These are phyloP conservation scores for Ceratobasidium sp. DNA, from an alignment of 1,284 basidiomycete species.

Conservation along the genomic window DNA sequence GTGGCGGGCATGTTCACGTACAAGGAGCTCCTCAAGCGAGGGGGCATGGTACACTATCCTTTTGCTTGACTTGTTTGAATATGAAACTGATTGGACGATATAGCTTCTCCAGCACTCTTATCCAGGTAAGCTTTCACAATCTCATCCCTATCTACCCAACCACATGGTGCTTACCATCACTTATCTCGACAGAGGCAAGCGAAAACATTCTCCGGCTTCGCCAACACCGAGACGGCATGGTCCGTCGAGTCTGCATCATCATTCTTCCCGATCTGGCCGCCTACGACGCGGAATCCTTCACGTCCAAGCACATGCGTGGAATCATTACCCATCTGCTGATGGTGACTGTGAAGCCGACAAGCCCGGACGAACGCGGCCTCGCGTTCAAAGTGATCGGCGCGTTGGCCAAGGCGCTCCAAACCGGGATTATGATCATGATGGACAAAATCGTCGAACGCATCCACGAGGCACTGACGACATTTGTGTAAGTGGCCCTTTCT, in stretches of 20 bases:
- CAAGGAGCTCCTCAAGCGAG: conserved; percentile 29
- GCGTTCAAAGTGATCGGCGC: conserved; percentile 29
- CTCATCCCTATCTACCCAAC: neutral
- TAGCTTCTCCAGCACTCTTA: conserved; percentile 36
- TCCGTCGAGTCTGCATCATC: conserved; percentile 21
- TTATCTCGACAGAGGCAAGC: conserved; percentile 20
- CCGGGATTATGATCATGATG: conserved; percentile 32
- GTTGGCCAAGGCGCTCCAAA: conserved; percentile 26
- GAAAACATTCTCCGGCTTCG: conserved; percentile 23
- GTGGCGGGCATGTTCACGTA: conserved; percentile 29
- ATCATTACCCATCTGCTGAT: conserved; percentile 19
- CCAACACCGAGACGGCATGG: conserved; percentile 22
- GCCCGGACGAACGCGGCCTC: conserved; percentile 30
- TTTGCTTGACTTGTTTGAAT: neutral
- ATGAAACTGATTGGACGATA: neutral
- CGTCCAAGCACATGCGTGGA: conserved; percentile 8
- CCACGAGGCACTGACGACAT: conserved; percentile 29
- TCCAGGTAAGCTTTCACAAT: conserved; percentile 12
- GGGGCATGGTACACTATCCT: conserved; percentile 23
- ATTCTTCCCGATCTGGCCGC: conserved; percentile 21
- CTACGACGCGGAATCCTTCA: conserved; percentile 24
- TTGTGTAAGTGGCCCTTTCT: conserved; percentile 14
- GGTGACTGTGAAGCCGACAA: conserved; percentile 19
- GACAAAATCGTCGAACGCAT: conserved; percentile 27
- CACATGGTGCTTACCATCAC: neutral